Conservation (phyloP, 2,329 filamentous ascomycete genomes). For the Phyllosticta paracitricarpa region DNA sequence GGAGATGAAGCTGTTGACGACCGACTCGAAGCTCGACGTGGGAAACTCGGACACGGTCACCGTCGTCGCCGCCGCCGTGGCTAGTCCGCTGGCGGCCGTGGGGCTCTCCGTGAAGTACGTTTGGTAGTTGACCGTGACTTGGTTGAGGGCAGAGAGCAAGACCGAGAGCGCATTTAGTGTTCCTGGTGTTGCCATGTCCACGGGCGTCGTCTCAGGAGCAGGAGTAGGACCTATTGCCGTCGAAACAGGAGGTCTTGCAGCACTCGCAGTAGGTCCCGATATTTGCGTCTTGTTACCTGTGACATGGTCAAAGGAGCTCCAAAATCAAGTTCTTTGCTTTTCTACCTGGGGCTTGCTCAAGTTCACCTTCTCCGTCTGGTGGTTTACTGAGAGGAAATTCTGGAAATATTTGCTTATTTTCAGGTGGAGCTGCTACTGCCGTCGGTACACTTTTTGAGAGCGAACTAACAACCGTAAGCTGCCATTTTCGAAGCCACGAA, state of each 20-base stretch:
- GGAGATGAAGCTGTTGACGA: not conserved
- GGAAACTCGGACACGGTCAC: not conserved
- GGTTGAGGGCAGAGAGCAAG: not conserved
- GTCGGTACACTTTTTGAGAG: not conserved
- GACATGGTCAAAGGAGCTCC: not conserved
- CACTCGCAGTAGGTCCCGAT: not conserved
- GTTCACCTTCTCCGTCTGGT: slow-evolving; percentile 42
- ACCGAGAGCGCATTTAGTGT: not conserved
- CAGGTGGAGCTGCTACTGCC: not conserved
- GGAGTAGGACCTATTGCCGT: not conserved
- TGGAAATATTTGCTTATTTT: slow-evolving; percentile 59
- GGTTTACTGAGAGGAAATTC: slow-evolving; percentile 78
- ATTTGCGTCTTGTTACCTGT: not conserved
- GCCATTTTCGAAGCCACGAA: not conserved
- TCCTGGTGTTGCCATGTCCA: not conserved
- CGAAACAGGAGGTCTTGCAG: not conserved
- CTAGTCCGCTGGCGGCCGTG: not conserved
- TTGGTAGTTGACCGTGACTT: not conserved
- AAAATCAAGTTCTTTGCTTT: not conserved
- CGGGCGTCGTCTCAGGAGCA: not conserved
- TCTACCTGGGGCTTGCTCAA: not conserved
- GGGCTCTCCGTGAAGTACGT: not conserved
- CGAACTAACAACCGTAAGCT: not conserved
- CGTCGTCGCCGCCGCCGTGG: not conserved
- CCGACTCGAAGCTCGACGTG: not conserved